Percentiles rank a stretch among this genome's conserved stretches.
Evolutionary conservation across 2,329 filamentous ascomycete species (phyloP).

Genomic region (Pseudopithomyces chartarum): DNA sequence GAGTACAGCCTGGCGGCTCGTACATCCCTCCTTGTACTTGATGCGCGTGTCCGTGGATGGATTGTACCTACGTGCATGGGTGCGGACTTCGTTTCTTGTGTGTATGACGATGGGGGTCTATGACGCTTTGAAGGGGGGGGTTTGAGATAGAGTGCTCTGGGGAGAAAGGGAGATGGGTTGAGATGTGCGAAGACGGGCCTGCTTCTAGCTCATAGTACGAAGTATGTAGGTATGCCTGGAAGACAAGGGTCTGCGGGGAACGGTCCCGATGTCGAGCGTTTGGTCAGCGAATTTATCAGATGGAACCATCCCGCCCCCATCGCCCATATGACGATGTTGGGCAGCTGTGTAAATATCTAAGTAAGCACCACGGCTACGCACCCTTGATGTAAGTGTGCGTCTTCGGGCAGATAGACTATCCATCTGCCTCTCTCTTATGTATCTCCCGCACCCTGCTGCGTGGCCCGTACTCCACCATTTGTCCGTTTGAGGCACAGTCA

Average conservation of each 20-base stretch:
- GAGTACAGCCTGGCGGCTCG: too few relatives aligned
- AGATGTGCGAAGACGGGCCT: not conserved
- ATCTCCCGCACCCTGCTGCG: too few relatives aligned
- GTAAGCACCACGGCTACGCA: not conserved
- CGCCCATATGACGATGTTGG: not conserved
- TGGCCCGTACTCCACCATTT: not conserved
- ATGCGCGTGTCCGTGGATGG: too few relatives aligned
- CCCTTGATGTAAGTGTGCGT: not conserved
- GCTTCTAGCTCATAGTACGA: too few relatives aligned
- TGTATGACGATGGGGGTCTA: not conserved
- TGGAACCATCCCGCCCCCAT: not conserved
- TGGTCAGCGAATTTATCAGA: conserved; percentile 5
- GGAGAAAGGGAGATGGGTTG: too few relatives aligned
- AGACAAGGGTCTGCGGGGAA: not conserved
- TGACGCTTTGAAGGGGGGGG: not conserved
- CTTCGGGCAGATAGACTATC: too few relatives aligned
- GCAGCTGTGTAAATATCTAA: not conserved
- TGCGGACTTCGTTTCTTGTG: too few relatives aligned
- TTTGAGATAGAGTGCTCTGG: too few relatives aligned
- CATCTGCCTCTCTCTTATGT: too few relatives aligned
- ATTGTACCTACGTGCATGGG: not conserved
- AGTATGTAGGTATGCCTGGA: not conserved
- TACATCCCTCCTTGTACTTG: not conserved
- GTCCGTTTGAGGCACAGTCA: not conserved
- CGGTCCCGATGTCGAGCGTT: not conserved